A percentile compares a stretch with the other conserved stretches of the same genome.
Evolutionary conservation across 257 asterid genomes (phyloP).

Genomic region (Catharanthus roseus): DNA sequence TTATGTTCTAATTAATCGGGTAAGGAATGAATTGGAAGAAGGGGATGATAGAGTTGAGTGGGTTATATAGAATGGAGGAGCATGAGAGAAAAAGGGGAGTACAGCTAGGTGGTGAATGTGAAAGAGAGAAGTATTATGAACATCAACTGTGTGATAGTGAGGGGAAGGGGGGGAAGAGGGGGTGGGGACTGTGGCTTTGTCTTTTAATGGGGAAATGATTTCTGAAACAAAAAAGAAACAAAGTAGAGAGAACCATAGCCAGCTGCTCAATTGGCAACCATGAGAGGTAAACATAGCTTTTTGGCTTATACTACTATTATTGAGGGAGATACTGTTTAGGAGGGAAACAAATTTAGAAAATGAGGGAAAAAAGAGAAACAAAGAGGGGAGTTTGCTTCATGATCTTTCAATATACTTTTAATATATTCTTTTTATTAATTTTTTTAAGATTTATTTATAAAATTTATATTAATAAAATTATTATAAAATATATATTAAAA

Average conservation of each 20-base stretch:
- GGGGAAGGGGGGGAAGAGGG: background rate
- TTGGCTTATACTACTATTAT: too few relatives aligned
- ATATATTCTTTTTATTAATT: too few relatives aligned
- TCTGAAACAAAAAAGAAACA: background rate
- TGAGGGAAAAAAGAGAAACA: too few relatives aligned
- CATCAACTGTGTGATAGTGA: constrained; percentile 11
- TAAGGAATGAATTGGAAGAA: constrained; percentile 17
- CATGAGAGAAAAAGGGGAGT: background rate
- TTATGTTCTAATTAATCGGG: background rate
- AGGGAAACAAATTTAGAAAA: too few relatives aligned
- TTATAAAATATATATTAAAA: too few relatives aligned
- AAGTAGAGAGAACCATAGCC: constrained; percentile 5
- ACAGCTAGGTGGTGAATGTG: background rate
- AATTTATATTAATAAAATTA: too few relatives aligned
- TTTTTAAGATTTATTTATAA: too few relatives aligned
- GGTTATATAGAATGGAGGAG: constrained; percentile 5
- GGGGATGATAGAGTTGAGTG: background rate
- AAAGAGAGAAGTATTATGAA: background rate
- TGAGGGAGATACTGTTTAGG: too few relatives aligned
- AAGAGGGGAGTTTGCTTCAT: too few relatives aligned
- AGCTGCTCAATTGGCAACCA: background rate
- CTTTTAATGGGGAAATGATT: constrained; percentile 7
- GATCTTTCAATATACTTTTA: too few relatives aligned
- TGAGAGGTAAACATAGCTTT: too few relatives aligned
- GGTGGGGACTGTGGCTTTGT: constrained; percentile 17